Evolutionary conservation across 2,329 filamentous ascomycete genomes (phyloP).

Genomic region (Claviceps pazoutovae): DNA sequence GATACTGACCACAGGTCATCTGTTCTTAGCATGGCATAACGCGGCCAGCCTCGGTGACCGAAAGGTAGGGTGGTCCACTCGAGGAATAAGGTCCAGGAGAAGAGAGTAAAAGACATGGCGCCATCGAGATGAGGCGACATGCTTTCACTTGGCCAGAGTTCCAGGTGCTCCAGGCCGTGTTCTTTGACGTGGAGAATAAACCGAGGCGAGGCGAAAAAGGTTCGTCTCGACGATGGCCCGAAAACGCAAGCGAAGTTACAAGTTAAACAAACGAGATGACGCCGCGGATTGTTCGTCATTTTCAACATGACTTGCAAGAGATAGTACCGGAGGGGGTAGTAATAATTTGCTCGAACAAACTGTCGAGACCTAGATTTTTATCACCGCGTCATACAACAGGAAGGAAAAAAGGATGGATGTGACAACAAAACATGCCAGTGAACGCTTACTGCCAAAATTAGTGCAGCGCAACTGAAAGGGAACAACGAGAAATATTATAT

Average conservation of each 20-base stretch:
- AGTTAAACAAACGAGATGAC: background rate
- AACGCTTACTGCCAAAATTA: background rate
- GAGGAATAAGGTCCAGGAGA: background rate
- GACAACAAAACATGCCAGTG: background rate
- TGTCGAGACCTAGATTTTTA: background rate
- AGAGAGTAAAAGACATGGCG: background rate
- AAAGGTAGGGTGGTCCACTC: background rate
- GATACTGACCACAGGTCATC: slow-evolving; percentile 15
- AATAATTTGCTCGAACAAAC: background rate
- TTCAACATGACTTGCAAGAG: background rate
- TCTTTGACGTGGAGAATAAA: background rate
- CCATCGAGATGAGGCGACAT: background rate
- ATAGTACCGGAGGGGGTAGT: background rate
- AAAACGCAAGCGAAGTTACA: background rate
- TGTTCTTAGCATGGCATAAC: slow-evolving; percentile 8
- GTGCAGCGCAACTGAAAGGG: background rate
- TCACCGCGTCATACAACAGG: background rate
- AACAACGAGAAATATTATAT: background rate
- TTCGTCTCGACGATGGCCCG: background rate
- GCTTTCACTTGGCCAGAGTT: background rate
- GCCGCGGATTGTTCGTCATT: background rate
- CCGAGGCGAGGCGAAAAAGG: background rate
- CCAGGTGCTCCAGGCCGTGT: background rate
- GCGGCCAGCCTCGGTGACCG: background rate
- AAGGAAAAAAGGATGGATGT: background rate